Evolutionary conservation across 768 basidiomycete species (phyloP), one percentile per base, ranked within the genome.

Genomic region (Tremella fuciformis): DNA sequence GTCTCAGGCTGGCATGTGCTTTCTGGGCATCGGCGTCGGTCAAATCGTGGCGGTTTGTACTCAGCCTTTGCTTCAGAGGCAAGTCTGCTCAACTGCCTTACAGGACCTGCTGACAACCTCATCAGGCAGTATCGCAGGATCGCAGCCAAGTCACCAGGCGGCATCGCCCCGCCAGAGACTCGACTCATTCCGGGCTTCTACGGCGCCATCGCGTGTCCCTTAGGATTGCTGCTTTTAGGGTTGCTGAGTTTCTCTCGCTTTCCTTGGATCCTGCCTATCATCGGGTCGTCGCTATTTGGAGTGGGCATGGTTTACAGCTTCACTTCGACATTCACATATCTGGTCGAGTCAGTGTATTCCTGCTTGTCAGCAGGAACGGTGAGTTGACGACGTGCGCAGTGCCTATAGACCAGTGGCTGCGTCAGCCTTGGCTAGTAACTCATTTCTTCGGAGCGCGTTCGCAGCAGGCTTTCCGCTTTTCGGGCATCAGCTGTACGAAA

Each of bases 171-270:
- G 0, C 85, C 87, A 0, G 88, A 89, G 75, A 78, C 80, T 9
- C 80, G 83, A 8, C 82, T 89, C 2, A 67, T 84, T 51, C 84
- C 85, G 80, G 87, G 85, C 8, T 81, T 86, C 76, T 76, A 83
- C 2, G 88, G 87, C 18, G 87, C 80, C 1, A 71, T 88, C 19
- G 79, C 85, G 11, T 83, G 84, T 7, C 86, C 88, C 1, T 61
- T 86, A 41, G 81, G 81, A n/a, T 76, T 85, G 1, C 83, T 83
- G 72, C 80, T 81, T 74, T 80, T 85, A 52, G 83, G 83, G 2
- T 83, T 83, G 62, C 83, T 83, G 1, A 82, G 81, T 1, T 81
- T 82, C 70, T 59, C 66, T 1, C 66, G 69, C 8, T 80, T 84
- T 0, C 81, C 80, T 57, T 82, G 81, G 81, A 80, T 80, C 55